A percentile compares a stretch with the other conserved stretches of the same genome.
phyloP scores from a whole-genome alignment of 2,329 filamentous ascomycete genomes.

The Amesomyces nigricolor region DNA sequence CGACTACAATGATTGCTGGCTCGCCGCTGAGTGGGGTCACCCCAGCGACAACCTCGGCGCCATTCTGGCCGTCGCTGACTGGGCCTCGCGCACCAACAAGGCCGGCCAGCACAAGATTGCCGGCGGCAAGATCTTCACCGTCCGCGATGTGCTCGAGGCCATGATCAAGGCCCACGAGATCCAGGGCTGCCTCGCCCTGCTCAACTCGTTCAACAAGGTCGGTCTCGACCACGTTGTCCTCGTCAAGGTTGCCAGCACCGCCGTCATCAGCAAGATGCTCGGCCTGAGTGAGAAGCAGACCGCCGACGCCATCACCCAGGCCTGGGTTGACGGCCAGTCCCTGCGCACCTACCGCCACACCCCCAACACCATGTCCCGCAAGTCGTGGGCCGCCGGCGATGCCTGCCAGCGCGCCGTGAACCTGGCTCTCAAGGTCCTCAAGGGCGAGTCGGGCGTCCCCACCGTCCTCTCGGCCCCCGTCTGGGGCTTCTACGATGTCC shows the following conservation, averaged over 20 bases:
- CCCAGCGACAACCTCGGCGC: constrained; percentile 97
- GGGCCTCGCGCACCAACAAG: constrained; percentile 87
- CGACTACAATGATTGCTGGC: constrained; percentile 99
- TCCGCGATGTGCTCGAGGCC: constrained; percentile 86
- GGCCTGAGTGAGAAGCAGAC: constrained; percentile 86
- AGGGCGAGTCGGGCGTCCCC: constrained; percentile 84
- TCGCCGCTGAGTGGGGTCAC: constrained; percentile 97
- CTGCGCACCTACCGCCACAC: constrained; percentile 95
- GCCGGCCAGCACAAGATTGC: constrained; percentile 66
- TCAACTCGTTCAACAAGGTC: constrained; percentile 99
- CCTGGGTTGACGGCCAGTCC: constrained; percentile 94
- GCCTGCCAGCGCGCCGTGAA: constrained; percentile 95
- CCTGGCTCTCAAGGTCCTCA: constrained; percentile 82
- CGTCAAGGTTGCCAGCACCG: constrained; percentile 93
- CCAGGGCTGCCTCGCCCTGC: constrained; percentile 89
- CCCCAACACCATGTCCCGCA: constrained; percentile 98
- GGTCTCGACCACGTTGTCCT: constrained; percentile 95
- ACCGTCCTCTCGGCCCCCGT: constrained; percentile 87
- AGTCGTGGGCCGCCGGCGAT: constrained; percentile 98
- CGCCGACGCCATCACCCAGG: constrained; percentile 90
- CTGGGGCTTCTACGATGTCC: constrained; percentile 98
- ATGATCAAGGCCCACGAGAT: constrained; percentile 99
- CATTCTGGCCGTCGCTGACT: constrained; percentile 94
- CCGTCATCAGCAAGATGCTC: constrained; percentile 92
- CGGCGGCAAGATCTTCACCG: constrained; percentile 79